Evolutionary conservation across 495 filamentous ascomycete species (phyloP), one percentile per base, ranked within the genome.

Genomic region (Talaromyces proteolyticus): DNA sequence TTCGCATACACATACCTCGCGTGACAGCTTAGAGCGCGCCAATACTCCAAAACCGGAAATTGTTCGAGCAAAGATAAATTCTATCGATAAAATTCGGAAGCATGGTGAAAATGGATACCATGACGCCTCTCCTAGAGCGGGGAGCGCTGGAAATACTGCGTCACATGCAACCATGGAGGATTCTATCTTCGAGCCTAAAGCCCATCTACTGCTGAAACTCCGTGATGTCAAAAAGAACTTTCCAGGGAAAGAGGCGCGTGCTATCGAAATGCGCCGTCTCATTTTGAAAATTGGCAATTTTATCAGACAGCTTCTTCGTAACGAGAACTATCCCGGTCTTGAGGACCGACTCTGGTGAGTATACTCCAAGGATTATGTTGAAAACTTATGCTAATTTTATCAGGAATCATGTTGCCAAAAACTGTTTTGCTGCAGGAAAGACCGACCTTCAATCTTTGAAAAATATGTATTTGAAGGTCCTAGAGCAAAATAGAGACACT

Each of bases 141-240:
- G 47, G 11, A 49, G 47, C 21, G 36, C 19, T 25, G 40, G 47
- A 18, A 22, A 18, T 41, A 49, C 34, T 23, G 37, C 47, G 23
- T 18, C 25, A 56, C 56, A 26, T 63, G 60, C 50, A 72, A 77
- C 36, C 72, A 65, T 53, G 72, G 61, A 47, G 61, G 47, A 55
- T 53, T 66, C 58, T 37, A 69, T 53, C 51, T 76, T 63, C 44
- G 75, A 80, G 48, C 71, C 72, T 37, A 76, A 81, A 67, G 66
- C 81, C n/a, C 71, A 70, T 49, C 64, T 67, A 53, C 67, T 84
- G 44, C 75, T 87, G 60, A 77, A 73, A 49, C 85, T 85, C 41
- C 72, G 70, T 44, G 69, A 76, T 10, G 82, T 49, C 0, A 84
- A 80, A 51, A 79, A 81, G 52, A 75, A 78, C 39, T 75, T 83